Conservation (phyloP, 805 yeast genomes). For the Zygosaccharomyces bailii region DNA sequence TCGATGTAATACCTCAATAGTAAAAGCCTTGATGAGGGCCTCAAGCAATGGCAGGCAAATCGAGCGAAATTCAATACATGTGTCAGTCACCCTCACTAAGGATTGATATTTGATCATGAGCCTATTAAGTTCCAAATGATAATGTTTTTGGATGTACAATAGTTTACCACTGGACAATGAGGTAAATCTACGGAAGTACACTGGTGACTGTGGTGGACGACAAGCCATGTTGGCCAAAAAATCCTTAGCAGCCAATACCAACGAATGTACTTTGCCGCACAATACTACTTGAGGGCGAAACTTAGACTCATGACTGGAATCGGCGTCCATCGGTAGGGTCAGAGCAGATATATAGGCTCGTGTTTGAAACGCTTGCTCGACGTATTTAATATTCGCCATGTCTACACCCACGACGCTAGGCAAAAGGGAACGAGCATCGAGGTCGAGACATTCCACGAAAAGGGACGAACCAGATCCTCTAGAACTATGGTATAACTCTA, state of each 20-base stretch:
- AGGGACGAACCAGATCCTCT: conserved; percentile 4
- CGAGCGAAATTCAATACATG: conserved; percentile 27
- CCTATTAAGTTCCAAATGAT: conserved; percentile 18
- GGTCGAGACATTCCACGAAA: conserved; percentile 22
- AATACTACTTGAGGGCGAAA: conserved; percentile 21
- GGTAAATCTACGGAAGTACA: conserved; percentile 19
- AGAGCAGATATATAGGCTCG: conserved; percentile 21
- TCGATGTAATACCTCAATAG: conserved; percentile 27
- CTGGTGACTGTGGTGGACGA: conserved; percentile 9
- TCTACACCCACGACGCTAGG: conserved; percentile 27
- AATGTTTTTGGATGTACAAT: conserved; percentile 21
- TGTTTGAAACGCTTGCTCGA: conserved; percentile 20
- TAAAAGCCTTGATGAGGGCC: conserved; percentile 24
- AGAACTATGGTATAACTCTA: conserved; percentile 14
- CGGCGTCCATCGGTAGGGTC: conserved; percentile 6
- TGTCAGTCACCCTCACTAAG: conserved; percentile 25
- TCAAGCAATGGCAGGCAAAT: conserved; percentile 22
- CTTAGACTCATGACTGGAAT: not conserved
- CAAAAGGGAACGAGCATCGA: conserved; percentile 23
- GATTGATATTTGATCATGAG: conserved; percentile 31
- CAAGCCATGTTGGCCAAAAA: conserved; percentile 15
- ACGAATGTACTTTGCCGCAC: conserved; percentile 22
- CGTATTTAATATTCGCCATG: conserved; percentile 19
- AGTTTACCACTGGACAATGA: conserved; percentile 28
- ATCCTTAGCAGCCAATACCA: conserved; percentile 21